A percentile compares a stretch with the other conserved stretches of the same genome.
Evolutionary conservation across 805 yeast species (phyloP).

Genomic region (Yamadazyma sp.): DNA sequence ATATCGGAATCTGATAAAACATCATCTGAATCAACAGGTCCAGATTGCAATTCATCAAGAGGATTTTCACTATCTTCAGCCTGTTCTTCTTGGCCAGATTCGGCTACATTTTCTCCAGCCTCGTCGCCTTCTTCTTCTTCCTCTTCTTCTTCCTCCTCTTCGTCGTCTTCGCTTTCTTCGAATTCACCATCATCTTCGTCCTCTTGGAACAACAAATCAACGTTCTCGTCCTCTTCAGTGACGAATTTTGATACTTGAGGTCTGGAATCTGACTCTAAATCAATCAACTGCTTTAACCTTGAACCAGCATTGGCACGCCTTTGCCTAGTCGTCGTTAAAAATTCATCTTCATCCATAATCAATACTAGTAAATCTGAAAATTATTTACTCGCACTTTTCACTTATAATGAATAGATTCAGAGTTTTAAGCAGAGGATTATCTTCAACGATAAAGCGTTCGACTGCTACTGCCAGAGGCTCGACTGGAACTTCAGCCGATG

Average conservation of each 20-base stretch:
- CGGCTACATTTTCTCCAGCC: constrained; percentile 23
- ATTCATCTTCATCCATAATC: constrained; percentile 19
- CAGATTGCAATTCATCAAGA: constrained; percentile 12
- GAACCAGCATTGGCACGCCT: constrained; percentile 91
- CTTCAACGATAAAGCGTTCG: neutral
- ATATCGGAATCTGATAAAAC: constrained; percentile 56
- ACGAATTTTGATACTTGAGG: constrained; percentile 20
- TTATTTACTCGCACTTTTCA: constrained; percentile 1
- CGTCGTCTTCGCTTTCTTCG: constrained; percentile 25
- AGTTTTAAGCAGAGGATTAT: neutral
- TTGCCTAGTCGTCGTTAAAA: constrained; percentile 67
- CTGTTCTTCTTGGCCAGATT: constrained; percentile 17
- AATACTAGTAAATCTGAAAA: neutral
- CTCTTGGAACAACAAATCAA: constrained; percentile 65
- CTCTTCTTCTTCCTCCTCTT: constrained; percentile 16
- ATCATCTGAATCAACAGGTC: constrained; percentile 40
- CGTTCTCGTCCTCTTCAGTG: constrained; percentile 73
- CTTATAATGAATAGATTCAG: constrained; percentile 1
- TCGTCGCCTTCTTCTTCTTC: constrained; percentile 19
- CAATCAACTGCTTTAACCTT: constrained; percentile 67
- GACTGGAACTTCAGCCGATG: constrained; percentile 53
- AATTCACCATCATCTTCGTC: constrained; percentile 32
- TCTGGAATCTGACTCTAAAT: constrained; percentile 46
- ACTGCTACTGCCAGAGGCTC: neutral
- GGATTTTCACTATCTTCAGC: constrained; percentile 16